Percentiles rank a stretch among this genome's conserved stretches.
phyloP scores from a whole-genome alignment of 495 filamentous ascomycete species.

The Trichocladium antarcticum region DNA sequence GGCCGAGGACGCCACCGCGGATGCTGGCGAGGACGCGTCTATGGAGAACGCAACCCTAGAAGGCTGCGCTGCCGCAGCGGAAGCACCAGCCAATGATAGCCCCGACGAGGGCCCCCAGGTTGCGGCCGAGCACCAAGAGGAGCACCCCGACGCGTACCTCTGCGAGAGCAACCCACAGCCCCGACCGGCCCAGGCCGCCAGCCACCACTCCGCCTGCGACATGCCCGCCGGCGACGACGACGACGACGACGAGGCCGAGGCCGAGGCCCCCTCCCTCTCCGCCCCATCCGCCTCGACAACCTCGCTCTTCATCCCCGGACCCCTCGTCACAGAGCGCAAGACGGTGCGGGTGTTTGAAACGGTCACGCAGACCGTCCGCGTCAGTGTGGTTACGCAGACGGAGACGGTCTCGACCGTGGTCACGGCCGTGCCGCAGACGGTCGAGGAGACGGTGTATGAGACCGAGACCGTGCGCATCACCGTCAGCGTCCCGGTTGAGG shows the following conservation, averaged over 20 bases:
- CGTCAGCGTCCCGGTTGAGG: conserved; percentile 14
- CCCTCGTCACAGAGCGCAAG: conserved; percentile 23
- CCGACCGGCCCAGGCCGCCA: background rate
- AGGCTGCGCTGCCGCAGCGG: too few relatives aligned
- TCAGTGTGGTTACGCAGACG: conserved; percentile 15
- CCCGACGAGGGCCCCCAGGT: background rate
- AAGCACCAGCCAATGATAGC: too few relatives aligned
- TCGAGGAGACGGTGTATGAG: conserved; percentile 23
- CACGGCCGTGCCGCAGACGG: conserved; percentile 16
- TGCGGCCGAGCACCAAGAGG: background rate
- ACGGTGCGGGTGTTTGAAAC: conserved; percentile 29
- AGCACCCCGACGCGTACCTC: background rate
- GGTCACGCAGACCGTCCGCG: conserved; percentile 18
- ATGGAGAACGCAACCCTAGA: too few relatives aligned
- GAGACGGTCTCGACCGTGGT: conserved; percentile 15
- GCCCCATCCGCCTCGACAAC: background rate
- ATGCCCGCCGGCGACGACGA: background rate
- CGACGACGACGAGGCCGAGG: background rate
- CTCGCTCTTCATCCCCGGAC: conserved; percentile 4
- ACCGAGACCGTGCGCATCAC: conserved; percentile 21
- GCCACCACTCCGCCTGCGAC: background rate
- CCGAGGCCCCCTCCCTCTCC: background rate
- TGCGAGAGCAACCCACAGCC: background rate
- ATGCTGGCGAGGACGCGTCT: too few relatives aligned
- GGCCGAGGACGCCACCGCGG: too few relatives aligned